phyloP scores from a whole-genome alignment of 2,329 filamentous ascomycete species.

The Aureobasidium leucospermi region DNA sequence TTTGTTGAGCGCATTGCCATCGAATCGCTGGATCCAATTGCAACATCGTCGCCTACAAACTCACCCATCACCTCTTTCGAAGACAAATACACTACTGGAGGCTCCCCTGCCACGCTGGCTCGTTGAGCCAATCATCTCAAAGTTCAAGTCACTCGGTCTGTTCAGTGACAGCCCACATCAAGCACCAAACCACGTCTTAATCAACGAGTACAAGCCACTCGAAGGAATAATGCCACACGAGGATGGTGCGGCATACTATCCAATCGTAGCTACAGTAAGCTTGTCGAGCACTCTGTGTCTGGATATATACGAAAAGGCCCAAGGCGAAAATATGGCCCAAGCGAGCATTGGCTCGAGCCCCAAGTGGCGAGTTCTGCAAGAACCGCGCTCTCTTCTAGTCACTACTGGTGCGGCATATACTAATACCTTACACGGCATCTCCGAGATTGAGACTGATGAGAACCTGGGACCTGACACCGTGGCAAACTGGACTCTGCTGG shows the following conservation, averaged over 20 bases:
- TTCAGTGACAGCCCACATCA: slow-evolving; percentile 62
- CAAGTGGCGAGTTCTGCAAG: slow-evolving; percentile 64
- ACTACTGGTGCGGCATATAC: slow-evolving; percentile 63
- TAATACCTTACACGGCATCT: slow-evolving; percentile 67
- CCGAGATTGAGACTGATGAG: slow-evolving; percentile 56
- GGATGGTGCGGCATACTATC: slow-evolving; percentile 80
- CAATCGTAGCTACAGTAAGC: slow-evolving; percentile 85
- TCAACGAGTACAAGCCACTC: slow-evolving; percentile 84
- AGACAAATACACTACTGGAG: slow-evolving; percentile 65
- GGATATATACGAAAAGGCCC: slow-evolving; percentile 53
- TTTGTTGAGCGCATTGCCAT: slow-evolving; percentile 50
- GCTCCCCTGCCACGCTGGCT: slow-evolving; percentile 71
- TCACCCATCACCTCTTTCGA: slow-evolving; percentile 76
- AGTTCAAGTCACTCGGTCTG: slow-evolving; percentile 40
- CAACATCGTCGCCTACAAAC: slow-evolving; percentile 86
- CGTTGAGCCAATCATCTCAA: slow-evolving; percentile 58
- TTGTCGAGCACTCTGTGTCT: slow-evolving; percentile 71
- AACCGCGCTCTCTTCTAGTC: slow-evolving; percentile 71
- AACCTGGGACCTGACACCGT: slow-evolving; percentile 51
- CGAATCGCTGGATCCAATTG: slow-evolving; percentile 71
- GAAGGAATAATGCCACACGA: slow-evolving; percentile 98
- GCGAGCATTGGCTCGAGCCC: slow-evolving; percentile 48
- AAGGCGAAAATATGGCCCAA: slow-evolving; percentile 28
- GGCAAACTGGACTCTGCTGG: slow-evolving; percentile 64
- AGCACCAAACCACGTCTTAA: slow-evolving; percentile 79